Percentiles rank a stretch among this genome's conserved stretches.
These are phyloP conservation scores for Aspergillus jensenii DNA, from an alignment of 2,329 filamentous ascomycete species.

Conservation along the genomic window DNA sequence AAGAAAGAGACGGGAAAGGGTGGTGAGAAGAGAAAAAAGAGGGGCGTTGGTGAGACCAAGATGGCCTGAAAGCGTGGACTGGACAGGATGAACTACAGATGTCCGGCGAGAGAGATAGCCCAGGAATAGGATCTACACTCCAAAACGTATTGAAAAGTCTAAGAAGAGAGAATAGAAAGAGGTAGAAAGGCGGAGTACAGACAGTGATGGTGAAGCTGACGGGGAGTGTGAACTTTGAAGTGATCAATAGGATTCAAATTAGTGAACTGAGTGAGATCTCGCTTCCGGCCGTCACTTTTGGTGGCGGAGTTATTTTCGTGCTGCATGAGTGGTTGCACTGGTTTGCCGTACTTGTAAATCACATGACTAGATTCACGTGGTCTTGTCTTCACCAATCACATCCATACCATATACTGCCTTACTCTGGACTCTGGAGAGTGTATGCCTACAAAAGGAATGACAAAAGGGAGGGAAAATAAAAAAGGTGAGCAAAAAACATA, in stretches of 20 bases:
- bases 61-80: constrained; percentile 14
- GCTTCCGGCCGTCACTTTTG: constrained; percentile 1
- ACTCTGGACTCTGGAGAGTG: no score
- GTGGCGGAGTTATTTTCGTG: constrained; percentile 4
- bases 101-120: constrained; percentile 13
- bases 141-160: constrained; percentile 12
- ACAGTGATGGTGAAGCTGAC: not conserved
- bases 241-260: not conserved
- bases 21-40: constrained; percentile 4
- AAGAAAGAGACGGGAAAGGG: constrained; percentile 15
- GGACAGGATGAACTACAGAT: constrained; percentile 17
- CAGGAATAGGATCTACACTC: constrained; percentile 17
- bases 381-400: not conserved
- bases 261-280: not conserved
- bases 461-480: no score
- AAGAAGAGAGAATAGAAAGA: not conserved
- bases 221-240: not conserved
- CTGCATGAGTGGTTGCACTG: not conserved
- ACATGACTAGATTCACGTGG: not conserved
- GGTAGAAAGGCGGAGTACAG: not conserved
- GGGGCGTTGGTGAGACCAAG: not conserved
- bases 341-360: constrained; percentile 1
- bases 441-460: no score
- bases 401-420: no score
- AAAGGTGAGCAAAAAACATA: no score